A percentile compares a stretch with the other conserved stretches of the same genome.
Conservation (phyloP, 495 filamentous ascomycete species). For the Aspergillus nidulans region DNA sequence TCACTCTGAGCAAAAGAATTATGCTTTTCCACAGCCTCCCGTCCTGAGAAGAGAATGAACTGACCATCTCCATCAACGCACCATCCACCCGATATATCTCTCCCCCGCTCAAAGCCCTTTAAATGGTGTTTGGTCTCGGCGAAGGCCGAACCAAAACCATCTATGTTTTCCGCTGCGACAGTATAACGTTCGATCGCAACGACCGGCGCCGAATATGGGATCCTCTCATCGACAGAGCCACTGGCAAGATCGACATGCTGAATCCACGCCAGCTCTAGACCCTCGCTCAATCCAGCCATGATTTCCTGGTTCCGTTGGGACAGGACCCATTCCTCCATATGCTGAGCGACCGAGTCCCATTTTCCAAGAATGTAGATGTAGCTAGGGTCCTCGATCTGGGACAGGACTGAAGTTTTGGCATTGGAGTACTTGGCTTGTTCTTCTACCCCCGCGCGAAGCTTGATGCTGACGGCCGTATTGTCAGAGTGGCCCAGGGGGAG, state of each 20-base stretch:
- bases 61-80: slow-evolving; percentile 45
- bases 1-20: slow-evolving; percentile 31
- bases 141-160: slow-evolving; percentile 34
- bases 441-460: slow-evolving; percentile 25
- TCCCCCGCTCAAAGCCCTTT: slow-evolving; percentile 32
- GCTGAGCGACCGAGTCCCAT: slow-evolving; percentile 46
- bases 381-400: slow-evolving; percentile 44
- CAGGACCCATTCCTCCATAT: slow-evolving; percentile 43
- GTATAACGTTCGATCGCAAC: slow-evolving; percentile 42
- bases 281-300: slow-evolving; percentile 36
- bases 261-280: slow-evolving; percentile 37
- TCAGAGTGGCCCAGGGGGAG: slow-evolving; percentile 11
- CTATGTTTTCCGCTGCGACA: slow-evolving; percentile 35
- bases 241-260: slow-evolving; percentile 32
- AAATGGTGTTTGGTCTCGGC: slow-evolving; percentile 25
- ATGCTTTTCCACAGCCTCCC: slow-evolving; percentile 45
- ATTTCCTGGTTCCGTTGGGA: slow-evolving; percentile 37
- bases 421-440: slow-evolving; percentile 36
- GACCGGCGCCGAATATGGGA: slow-evolving; percentile 37
- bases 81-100: slow-evolving; percentile 40
- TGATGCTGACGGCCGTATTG: slow-evolving; percentile 1
- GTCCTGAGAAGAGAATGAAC: slow-evolving; percentile 49
- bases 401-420: slow-evolving; percentile 30
- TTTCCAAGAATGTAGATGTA: slow-evolving; percentile 45
- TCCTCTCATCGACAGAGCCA: slow-evolving; percentile 8